Evolutionary conservation across 139 green algal species (phyloP).

Genomic region (Tetradesmus obliquus): DNA sequence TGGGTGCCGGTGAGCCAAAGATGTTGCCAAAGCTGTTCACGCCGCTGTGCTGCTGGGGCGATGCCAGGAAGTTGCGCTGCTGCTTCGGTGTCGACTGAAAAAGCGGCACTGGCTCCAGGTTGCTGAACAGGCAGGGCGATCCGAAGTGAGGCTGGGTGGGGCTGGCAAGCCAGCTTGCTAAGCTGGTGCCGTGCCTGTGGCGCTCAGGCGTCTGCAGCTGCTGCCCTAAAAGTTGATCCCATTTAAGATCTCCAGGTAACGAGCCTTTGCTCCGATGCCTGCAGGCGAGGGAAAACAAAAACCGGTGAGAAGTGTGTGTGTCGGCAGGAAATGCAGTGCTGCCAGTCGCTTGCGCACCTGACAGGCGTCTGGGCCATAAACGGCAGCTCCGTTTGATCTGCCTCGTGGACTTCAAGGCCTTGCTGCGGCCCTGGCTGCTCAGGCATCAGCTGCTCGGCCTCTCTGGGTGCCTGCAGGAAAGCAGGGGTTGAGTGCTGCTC

Average conservation of each 20-base stretch:
- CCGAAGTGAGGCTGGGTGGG: background rate
- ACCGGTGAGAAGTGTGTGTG: background rate
- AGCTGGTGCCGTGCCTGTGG: background rate
- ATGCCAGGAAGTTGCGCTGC: background rate
- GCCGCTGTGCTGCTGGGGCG: conserved; percentile 14
- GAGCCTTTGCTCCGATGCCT: conserved; percentile 10
- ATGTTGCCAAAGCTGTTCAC: conserved; percentile 35
- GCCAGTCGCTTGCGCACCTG: background rate
- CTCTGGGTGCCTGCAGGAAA: background rate
- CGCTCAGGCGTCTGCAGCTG: conserved; percentile 35
- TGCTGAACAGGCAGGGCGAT: conserved; percentile 8
- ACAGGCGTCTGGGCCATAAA: background rate
- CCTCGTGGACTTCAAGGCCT: background rate
- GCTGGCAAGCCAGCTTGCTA: background rate
- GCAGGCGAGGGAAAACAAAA: background rate
- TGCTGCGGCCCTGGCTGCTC: background rate
- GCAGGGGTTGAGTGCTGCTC: background rate
- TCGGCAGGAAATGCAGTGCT: background rate
- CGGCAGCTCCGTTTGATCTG: background rate
- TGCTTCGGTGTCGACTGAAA: conserved; percentile 34
- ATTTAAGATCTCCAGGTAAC: background rate
- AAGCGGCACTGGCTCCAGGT: conserved; percentile 15
- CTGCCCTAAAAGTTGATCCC: conserved; percentile 1
- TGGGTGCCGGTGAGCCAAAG: conserved; percentile 17
- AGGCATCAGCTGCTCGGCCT: background rate